Evolutionary conservation across 1,139 yeast species (phyloP).

Genomic region (Debaryomycetaceae sp.): DNA sequence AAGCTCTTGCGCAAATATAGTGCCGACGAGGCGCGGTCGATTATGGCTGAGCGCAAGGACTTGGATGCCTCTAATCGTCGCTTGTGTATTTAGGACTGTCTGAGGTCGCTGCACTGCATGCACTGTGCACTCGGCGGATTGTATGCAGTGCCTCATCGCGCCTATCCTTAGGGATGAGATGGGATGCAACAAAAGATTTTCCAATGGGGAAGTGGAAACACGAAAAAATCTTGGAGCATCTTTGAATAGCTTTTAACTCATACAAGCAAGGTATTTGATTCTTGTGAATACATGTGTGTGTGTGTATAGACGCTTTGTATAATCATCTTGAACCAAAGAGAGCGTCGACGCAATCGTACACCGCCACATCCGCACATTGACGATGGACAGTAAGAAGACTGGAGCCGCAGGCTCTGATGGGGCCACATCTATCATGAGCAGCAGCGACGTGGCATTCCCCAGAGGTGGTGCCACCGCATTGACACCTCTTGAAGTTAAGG

Average conservation of each 20-base stretch:
- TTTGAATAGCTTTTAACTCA: no score
- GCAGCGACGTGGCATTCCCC: conserved; percentile 76
- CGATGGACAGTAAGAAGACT: no score
- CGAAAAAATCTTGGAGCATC: no score
- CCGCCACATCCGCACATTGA: no score
- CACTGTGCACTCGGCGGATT: not conserved
- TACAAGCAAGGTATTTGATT: no score
- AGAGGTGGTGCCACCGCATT: conserved; percentile 90
- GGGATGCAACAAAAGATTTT: conserved; percentile 1
- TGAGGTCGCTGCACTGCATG: not conserved
- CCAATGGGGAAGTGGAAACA: conserved; percentile 2
- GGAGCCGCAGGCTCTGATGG: conserved; percentile 2
- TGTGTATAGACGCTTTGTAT: no score
- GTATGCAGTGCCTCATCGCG: conserved; percentile 6
- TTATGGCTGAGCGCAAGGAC: conserved; percentile 17
- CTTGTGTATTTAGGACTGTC: conserved; percentile 1
- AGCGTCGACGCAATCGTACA: no score
- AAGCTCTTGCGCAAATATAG: conserved; percentile 29
- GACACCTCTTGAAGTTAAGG: conserved; percentile 87
- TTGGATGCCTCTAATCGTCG: conserved; percentile 6
- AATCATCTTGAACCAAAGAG: no score
- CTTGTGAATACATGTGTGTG: no score
- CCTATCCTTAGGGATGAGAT: conserved; percentile 5
- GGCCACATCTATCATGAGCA: conserved; percentile 24
- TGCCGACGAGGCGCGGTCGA: conserved; percentile 18